Evolutionary conservation across 306 rosid species (phyloP), one percentile per base, ranked within the genome.

Genomic region (Malus fusca): DNA sequence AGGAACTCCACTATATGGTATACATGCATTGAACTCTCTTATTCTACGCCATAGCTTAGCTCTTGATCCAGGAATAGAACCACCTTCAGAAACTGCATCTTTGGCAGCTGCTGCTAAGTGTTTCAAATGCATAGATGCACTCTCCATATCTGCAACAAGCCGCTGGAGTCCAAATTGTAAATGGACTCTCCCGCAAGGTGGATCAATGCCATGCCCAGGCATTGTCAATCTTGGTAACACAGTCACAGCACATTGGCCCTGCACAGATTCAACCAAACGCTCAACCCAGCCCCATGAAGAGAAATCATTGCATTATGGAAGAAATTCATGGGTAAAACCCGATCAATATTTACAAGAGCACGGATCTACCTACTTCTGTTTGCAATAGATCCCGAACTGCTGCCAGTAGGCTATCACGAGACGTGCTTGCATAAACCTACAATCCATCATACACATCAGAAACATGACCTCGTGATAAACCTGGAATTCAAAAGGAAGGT

Each of bases 31-130:
- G 83, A 96, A 96, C 92, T 96, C 99, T 85, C 99, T 89, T 82
- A 96, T 96, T 92, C 99, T 90, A 58, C 99, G 97, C 98, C 99
- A 96, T 69, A 96, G 82, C 88, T 89, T 96, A 85, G 99, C 99
- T 85, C 98, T 90, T 76, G 99, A 92, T 83, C 99, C 99, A 73
- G 98, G 99, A 79, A 96, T 80, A n/a, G 96, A 86, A 85, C 99
- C 99, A 78, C 96, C 92, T 89, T 96, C 99, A 65, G 98, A 90
- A 84, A 92, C 98, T n/a, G 99, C 99, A 81, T 96, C 99, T 81
- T 90, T 96, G 77, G 99, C 98, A 81, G 98, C 82, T 56, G 91
- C 92, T 53, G 98, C 98, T 72, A 96, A 88, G 82, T 96, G 93
- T 87, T 90, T 96, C 86, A 92, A 88, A 87, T 92, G 90, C 92